Conservation (phyloP, 1,139 yeast species). For the Hemisphaericaspora xylofermentans region DNA sequence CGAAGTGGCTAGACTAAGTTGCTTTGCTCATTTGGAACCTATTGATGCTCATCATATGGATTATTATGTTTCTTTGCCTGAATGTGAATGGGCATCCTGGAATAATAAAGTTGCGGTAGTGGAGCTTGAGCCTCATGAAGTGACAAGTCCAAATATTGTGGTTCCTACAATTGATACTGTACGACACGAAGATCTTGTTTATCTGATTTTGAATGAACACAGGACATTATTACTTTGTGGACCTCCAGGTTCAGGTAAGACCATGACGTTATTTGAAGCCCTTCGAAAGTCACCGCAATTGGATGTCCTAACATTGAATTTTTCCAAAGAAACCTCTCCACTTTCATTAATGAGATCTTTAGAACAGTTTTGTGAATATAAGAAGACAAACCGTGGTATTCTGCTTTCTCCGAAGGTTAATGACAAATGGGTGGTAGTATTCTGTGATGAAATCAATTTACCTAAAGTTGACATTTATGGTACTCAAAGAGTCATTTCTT, state of each 20-base stretch:
- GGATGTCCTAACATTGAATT: slow-evolving; percentile 70
- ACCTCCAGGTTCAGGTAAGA: slow-evolving; percentile 97
- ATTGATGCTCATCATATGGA: slow-evolving; percentile 31
- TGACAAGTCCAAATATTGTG: slow-evolving; percentile 61
- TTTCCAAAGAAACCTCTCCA: slow-evolving; percentile 80
- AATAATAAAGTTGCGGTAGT: slow-evolving; percentile 40
- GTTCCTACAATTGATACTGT: slow-evolving; percentile 81
- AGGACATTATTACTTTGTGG: slow-evolving; percentile 79
- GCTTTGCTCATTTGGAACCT: slow-evolving; percentile 15
- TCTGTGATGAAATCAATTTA: slow-evolving; percentile 90
- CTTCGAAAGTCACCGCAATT: slow-evolving; percentile 57
- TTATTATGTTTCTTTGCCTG: slow-evolving; percentile 46
- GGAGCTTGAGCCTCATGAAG: slow-evolving; percentile 63
- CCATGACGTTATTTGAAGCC: slow-evolving; percentile 81
- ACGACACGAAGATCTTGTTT: slow-evolving; percentile 63
- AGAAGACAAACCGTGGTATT: slow-evolving; percentile 50
- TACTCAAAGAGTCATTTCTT: slow-evolving; percentile 71
- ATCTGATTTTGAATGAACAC: slow-evolving; percentile 56
- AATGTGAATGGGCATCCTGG: slow-evolving; percentile 53
- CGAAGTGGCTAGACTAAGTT: slow-evolving; percentile 23
- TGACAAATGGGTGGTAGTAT: slow-evolving; percentile 77
- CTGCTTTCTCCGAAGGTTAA: slow-evolving; percentile 57
- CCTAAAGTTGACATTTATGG: slow-evolving; percentile 77
- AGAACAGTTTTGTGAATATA: slow-evolving; percentile 71
- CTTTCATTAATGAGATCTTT: slow-evolving; percentile 59